Evolutionary conservation across 169 alveolate genomes (phyloP).

Genomic region (Cryptosporidium ubiquitum): DNA sequence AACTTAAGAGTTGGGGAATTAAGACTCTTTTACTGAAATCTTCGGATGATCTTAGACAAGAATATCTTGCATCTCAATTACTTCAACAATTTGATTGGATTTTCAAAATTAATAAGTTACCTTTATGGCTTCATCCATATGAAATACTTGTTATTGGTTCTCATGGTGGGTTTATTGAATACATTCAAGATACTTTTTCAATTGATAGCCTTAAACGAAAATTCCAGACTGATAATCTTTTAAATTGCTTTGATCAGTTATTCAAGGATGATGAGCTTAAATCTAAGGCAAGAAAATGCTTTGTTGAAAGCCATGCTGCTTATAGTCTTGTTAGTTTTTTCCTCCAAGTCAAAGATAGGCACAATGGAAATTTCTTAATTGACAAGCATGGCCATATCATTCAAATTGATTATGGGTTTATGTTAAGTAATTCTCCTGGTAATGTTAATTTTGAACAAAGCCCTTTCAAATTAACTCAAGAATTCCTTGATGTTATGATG

Average conservation of each 20-base stretch:
- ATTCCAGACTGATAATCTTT: constrained; percentile 74
- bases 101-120: constrained; percentile 87
- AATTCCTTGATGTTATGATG: constrained; percentile 93
- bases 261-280: constrained; percentile 41
- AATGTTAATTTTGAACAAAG: constrained; percentile 94
- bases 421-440: constrained; percentile 96
- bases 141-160: constrained; percentile 94
- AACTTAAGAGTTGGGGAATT: constrained; percentile 86
- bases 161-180: constrained; percentile 90
- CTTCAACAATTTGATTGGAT: constrained; percentile 89
- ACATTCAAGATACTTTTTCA: constrained; percentile 86
- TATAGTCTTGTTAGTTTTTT: constrained; percentile 93
- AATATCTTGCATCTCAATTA: constrained; percentile 94
- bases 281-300: constrained; percentile 79
- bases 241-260: constrained; percentile 42
- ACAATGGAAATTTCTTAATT: constrained; percentile 94
- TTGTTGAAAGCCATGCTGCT: constrained; percentile 95
- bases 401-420: constrained; percentile 96
- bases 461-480: constrained; percentile 96
- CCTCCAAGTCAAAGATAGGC: constrained; percentile 94
- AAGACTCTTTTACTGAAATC: constrained; percentile 92
- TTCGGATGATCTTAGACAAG: constrained; percentile 96
- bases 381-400: constrained; percentile 94
- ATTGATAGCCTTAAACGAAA: constrained; percentile 85
- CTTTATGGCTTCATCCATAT: constrained; percentile 92